A percentile compares a stretch with the other conserved stretches of the same genome.
Conservation (phyloP, 176 grass and related monocot species). For the Tillandsia leiboldiana region DNA sequence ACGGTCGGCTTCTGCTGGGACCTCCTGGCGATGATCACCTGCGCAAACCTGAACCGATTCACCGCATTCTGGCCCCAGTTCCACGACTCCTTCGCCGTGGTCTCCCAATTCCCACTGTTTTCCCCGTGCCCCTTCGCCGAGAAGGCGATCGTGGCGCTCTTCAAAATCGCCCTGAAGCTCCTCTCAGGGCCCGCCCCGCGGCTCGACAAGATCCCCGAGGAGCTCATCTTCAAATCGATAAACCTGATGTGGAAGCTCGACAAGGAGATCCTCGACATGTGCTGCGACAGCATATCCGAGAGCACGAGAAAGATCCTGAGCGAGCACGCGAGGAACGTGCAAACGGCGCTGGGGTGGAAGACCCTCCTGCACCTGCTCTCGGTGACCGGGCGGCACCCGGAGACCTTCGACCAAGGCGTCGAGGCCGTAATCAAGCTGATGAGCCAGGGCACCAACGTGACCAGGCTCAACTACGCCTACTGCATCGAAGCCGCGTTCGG, state of each 20-base stretch:
- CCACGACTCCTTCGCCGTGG: slow-evolving; percentile 58
- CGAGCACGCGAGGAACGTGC: slow-evolving; percentile 37
- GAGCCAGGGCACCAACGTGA: slow-evolving; percentile 39
- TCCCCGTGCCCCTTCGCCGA: slow-evolving; percentile 79
- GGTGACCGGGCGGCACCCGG: slow-evolving; percentile 58
- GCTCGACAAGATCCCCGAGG: slow-evolving; percentile 42
- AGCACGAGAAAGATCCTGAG: slow-evolving; percentile 39
- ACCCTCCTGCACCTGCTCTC: slow-evolving; percentile 70
- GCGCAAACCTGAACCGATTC: slow-evolving; percentile 55
- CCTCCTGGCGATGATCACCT: slow-evolving; percentile 37
- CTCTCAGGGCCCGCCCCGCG: slow-evolving; percentile 13
- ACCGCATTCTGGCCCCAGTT: slow-evolving; percentile 53
- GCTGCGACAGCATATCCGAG: slow-evolving; percentile 58
- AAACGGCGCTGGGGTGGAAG: slow-evolving; percentile 63
- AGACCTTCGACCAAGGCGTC: slow-evolving; percentile 82
- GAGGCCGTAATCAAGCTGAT: slow-evolving; percentile 56
- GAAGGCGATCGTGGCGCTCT: slow-evolving; percentile 64
- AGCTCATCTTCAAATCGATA: slow-evolving; percentile 74
- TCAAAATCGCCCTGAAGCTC: slow-evolving; percentile 53
- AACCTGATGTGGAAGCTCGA: slow-evolving; percentile 85
- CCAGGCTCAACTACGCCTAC: slow-evolving; percentile 53
- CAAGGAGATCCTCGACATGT: slow-evolving; percentile 81
- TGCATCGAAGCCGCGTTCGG: slow-evolving; percentile 82
- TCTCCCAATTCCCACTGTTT: slow-evolving; percentile 73
- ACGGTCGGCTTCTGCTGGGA: slow-evolving; percentile 85